A percentile compares a stretch with the other conserved stretches of the same genome.
phyloP scores from a whole-genome alignment of 192 early-diverging fungal genomes.

The Allomyces macrogynus region DNA sequence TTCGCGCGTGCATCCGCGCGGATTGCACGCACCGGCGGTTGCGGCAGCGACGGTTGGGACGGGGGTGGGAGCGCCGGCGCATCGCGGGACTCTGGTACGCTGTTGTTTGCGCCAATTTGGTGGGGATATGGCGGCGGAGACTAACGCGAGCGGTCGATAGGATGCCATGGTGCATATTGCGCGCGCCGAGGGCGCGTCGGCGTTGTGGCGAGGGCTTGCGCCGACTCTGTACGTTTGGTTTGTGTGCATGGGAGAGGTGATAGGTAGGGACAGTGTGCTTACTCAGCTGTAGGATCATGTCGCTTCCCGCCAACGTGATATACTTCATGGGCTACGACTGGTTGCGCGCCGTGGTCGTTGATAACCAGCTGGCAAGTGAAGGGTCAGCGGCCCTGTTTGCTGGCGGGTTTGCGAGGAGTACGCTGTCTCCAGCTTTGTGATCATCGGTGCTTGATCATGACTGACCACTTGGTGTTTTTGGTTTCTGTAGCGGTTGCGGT shows the following conservation, averaged over 20 bases:
- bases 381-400: conserved; percentile 47
- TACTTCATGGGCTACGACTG: conserved; percentile 93
- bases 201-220: conserved; percentile 69
- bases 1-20: background rate
- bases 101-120: too few relatives aligned
- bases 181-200: conserved; percentile 51
- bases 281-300: conserved; percentile 31
- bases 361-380: conserved; percentile 15
- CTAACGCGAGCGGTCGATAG: conserved; percentile 8
- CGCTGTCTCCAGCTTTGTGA: conserved; percentile 3
- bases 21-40: background rate
- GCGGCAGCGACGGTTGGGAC: background rate
- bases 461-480: background rate
- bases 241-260: background rate
- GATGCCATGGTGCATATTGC: conserved; percentile 59
- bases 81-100: too few relatives aligned
- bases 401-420: conserved; percentile 59
- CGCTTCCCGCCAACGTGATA: conserved; percentile 71
- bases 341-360: conserved; percentile 24
- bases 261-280: background rate
- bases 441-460: background rate
- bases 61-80: too few relatives aligned
- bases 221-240: conserved; percentile 38
- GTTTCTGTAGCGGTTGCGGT: conserved; percentile 37
- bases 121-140: background rate